These are phyloP conservation scores for Sophora flavescens DNA, from an alignment of 306 rosid genomes.

Conservation along the genomic window DNA sequence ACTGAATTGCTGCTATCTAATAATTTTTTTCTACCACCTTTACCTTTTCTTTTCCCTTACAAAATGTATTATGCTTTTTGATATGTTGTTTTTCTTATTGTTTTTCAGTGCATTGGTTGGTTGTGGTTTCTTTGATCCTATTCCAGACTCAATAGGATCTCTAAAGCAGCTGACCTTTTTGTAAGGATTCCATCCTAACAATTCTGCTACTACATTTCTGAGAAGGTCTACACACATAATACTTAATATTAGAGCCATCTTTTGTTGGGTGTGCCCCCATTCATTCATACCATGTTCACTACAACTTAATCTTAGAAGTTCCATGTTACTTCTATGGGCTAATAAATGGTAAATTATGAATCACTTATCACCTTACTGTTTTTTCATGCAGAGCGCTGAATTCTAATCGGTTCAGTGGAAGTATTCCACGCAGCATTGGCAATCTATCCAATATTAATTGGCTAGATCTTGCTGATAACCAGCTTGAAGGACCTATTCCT, in stretches of 20 bases:
- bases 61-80: constrained; percentile 12
- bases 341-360: constrained; percentile 7
- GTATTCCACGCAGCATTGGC: constrained; percentile 54
- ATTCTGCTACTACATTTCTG: constrained; percentile 2
- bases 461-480: constrained; percentile 62
- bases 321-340: constrained; percentile 35
- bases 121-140: constrained; percentile 70
- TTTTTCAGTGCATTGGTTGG: constrained; percentile 66
- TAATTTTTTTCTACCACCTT: not conserved
- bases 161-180: constrained; percentile 61
- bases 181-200: constrained; percentile 55
- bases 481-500: constrained; percentile 59
- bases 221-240: not conserved
- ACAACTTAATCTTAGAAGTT: not conserved
- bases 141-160: constrained; percentile 75
- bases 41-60: not conserved
- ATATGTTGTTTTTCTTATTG: constrained; percentile 26
- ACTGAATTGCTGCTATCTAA: constrained; percentile 22
- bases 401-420: constrained; percentile 53
- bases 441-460: constrained; percentile 59
- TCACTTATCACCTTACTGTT: not conserved
- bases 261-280: not conserved
- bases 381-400: constrained; percentile 61
- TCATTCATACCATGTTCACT: constrained; percentile 18
- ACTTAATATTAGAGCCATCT: not conserved